Percentiles rank a stretch among this genome's conserved stretches.
Conservation (phyloP, 169 alveolate species). For the Plasmodium gallinaceum region DNA sequence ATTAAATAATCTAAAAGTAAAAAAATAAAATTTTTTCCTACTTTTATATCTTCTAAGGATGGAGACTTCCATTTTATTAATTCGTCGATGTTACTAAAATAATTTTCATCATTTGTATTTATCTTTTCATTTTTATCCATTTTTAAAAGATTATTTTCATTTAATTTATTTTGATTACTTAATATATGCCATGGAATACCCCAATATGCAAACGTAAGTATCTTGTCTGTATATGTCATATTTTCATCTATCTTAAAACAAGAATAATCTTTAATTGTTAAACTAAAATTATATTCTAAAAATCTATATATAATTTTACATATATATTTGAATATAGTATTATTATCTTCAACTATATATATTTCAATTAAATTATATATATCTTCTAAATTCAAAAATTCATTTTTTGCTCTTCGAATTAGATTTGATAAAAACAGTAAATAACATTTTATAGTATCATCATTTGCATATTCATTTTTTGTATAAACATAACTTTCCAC, state of each 20-base stretch:
- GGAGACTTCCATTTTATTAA: constrained; percentile 66
- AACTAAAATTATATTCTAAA: constrained; percentile 34
- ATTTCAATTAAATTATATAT: constrained; percentile 54
- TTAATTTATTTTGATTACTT: neutral
- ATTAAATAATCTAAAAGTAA: constrained; percentile 41
- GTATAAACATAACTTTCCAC: constrained; percentile 17
- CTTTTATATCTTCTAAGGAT: constrained; percentile 39
- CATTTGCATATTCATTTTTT: constrained; percentile 71
- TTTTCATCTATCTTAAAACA: constrained; percentile 40
- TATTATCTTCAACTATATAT: constrained; percentile 62
- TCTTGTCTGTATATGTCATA: constrained; percentile 19
- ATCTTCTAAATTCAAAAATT: constrained; percentile 53
- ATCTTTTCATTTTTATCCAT: neutral
- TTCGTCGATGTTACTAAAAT: neutral
- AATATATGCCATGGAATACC: constrained; percentile 49
- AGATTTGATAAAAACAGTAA: constrained; percentile 52
- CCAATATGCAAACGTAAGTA: constrained; percentile 33
- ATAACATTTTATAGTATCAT: constrained; percentile 58
- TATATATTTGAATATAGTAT: constrained; percentile 37
- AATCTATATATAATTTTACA: constrained; percentile 72
- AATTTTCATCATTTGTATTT: too few species aligned
- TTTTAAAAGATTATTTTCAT: neutral
- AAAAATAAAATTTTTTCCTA: constrained; percentile 39
- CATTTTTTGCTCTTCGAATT: constrained; percentile 47
- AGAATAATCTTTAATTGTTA: constrained; percentile 35